A percentile compares a stretch with the other conserved stretches of the same genome.
Evolutionary conservation across 2,329 filamentous ascomycete species (phyloP).

Genomic region (Apiospora sp.): DNA sequence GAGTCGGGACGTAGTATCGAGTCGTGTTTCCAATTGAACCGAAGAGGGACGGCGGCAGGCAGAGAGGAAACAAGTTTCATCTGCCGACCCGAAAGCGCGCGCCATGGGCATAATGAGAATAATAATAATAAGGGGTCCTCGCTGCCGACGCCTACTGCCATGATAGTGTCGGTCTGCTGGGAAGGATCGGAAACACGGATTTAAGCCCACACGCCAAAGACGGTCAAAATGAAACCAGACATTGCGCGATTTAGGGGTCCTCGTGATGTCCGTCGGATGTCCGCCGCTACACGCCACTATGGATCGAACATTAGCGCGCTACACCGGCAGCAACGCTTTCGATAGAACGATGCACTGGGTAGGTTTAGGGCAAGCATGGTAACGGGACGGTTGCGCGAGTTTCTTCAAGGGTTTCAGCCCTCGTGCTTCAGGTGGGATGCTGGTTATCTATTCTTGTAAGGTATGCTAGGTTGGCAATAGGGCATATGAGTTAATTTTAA

Average conservation of each 20-base stretch:
- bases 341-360: background rate
- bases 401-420: background rate
- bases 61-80: background rate
- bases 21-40: background rate
- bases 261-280: background rate
- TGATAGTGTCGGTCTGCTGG: background rate
- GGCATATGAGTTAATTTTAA: background rate
- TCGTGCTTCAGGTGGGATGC: background rate
- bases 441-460: slow-evolving; percentile 1
- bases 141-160: background rate
- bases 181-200: background rate
- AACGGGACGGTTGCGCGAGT: background rate
- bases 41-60: background rate
- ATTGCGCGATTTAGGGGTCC: background rate
- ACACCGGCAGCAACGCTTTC: background rate
- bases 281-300: background rate
- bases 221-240: background rate
- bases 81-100: background rate
- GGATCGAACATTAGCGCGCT: background rate
- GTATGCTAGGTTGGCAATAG: background rate
- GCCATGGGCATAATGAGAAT: background rate
- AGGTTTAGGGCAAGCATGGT: background rate
- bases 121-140: slow-evolving; percentile 3
- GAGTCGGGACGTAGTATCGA: slow-evolving; percentile 14
- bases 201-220: background rate